Percentiles rank a stretch among this genome's conserved stretches.
phyloP scores from a whole-genome alignment of 305 asterid species.

The Fraxinus platypoda region DNA sequence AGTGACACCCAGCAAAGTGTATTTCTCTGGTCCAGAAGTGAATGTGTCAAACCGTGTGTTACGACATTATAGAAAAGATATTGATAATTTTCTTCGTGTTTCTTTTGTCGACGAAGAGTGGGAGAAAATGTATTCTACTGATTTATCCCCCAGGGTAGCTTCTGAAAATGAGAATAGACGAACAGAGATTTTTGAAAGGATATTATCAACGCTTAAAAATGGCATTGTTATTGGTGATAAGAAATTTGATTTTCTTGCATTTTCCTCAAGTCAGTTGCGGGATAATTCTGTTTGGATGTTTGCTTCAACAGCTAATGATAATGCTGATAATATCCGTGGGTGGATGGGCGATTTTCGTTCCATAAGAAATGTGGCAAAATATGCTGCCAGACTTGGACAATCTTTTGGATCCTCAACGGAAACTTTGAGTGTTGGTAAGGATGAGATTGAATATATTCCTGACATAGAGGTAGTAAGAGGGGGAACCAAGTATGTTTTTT shows the following conservation, averaged over 20 bases:
- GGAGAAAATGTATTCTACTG: conserved; percentile 68
- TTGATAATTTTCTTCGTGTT: conserved; percentile 84
- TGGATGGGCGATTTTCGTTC: conserved; percentile 85
- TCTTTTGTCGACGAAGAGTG: conserved; percentile 92
- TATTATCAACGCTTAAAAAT: conserved; percentile 51
- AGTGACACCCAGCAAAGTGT: conserved; percentile 80
- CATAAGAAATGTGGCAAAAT: conserved; percentile 81
- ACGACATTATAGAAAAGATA: conserved; percentile 47
- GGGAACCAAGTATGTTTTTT: conserved; percentile 32
- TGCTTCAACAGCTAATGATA: conserved; percentile 47
- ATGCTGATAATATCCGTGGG: conserved; percentile 56
- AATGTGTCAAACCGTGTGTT: conserved; percentile 80
- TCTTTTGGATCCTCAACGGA: conserved; percentile 90
- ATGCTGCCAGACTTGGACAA: conserved; percentile 94
- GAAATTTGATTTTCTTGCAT: conserved; percentile 81
- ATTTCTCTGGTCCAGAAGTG: conserved; percentile 82
- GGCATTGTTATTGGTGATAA: conserved; percentile 74
- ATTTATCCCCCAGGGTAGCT: conserved; percentile 47
- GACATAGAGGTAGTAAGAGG: conserved; percentile 37
- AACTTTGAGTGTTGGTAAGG: conserved; percentile 50
- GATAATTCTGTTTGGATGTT: conserved; percentile 96
- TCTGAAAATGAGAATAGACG: conserved; percentile 30
- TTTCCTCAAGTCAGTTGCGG: conserved; percentile 84
- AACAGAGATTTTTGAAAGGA: conserved; percentile 62
- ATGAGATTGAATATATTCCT: conserved; percentile 51